Conservation (phyloP, 192 early-diverging fungal genomes). For the Coemansia sp. region DNA sequence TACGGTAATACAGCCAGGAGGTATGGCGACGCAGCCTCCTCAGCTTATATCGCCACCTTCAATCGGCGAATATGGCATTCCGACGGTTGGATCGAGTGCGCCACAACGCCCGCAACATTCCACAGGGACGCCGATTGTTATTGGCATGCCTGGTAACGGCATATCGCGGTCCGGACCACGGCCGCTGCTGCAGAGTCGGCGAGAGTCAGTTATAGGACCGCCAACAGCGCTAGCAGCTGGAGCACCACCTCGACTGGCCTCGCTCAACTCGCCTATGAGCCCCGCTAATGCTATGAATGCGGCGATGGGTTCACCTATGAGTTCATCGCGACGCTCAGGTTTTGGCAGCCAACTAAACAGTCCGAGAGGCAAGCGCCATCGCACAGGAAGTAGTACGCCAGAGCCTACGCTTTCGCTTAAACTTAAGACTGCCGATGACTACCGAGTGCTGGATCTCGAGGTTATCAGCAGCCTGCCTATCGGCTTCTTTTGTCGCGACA, state of each 20-base stretch:
- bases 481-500: constrained; percentile 48
- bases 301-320: neutral
- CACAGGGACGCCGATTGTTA: constrained; percentile 22
- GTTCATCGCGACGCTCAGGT: constrained; percentile 1
- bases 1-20: constrained; percentile 1
- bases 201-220: neutral
- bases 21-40: neutral
- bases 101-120: neutral
- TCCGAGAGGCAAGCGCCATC: constrained; percentile 25
- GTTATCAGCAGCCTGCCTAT: constrained; percentile 47
- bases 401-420: constrained; percentile 28
- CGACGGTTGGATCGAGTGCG: constrained; percentile 13
- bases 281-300: neutral
- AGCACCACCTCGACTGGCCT: constrained; percentile 27
- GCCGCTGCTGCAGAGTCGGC: neutral
- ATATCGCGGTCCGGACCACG: constrained; percentile 2
- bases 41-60: constrained; percentile 2
- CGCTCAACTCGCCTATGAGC: constrained; percentile 30
- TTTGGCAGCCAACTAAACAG: constrained; percentile 3
- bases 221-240: constrained; percentile 2
- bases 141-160: constrained; percentile 6
- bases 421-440: constrained; percentile 40
- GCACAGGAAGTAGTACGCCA: constrained; percentile 31
- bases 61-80: constrained; percentile 1
- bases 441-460: constrained; percentile 24